A percentile compares a stretch with the other conserved stretches of the same genome.
phyloP scores from a whole-genome alignment of 2,329 filamentous ascomycete genomes.

The Cryphonectria nitschkei region DNA sequence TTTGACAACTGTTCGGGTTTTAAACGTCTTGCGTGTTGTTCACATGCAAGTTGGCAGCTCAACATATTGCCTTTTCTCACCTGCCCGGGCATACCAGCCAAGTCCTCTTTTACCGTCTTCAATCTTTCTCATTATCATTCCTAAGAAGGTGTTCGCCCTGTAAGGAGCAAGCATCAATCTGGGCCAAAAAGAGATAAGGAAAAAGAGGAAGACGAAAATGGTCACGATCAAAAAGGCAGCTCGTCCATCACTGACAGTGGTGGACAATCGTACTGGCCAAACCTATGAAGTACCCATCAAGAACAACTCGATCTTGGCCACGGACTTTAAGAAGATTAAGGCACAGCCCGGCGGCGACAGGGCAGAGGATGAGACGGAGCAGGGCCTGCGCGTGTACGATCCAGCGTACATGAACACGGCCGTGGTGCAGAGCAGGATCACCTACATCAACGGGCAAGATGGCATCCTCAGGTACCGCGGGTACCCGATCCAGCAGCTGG shows the following conservation, averaged over 20 bases:
- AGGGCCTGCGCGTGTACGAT: conserved; percentile 54
- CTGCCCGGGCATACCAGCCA: background rate
- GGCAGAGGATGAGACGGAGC: conserved; percentile 51
- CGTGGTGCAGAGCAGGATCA: conserved; percentile 53
- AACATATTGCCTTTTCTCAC: background rate
- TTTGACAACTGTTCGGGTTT: conserved; percentile 6
- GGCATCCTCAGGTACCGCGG: conserved; percentile 57
- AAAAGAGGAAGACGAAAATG: conserved; percentile 28
- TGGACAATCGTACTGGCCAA: conserved; percentile 54
- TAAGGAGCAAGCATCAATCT: background rate
- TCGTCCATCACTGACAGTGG: conserved; percentile 44
- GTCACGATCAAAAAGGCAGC: conserved; percentile 35
- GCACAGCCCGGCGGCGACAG: conserved; percentile 36
- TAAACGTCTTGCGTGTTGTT: background rate
- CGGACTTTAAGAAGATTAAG: conserved; percentile 56
- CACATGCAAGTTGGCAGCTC: background rate
- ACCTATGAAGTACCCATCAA: conserved; percentile 53
- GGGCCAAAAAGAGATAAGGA: background rate
- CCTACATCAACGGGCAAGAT: conserved; percentile 56
- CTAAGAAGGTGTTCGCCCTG: background rate
- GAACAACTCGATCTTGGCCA: conserved; percentile 53
- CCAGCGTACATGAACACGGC: conserved; percentile 59
- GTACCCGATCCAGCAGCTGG: conserved; percentile 56
- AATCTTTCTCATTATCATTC: no score
- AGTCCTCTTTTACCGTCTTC: background rate